Evolutionary conservation across 495 filamentous ascomycete species (phyloP), one percentile per base, ranked within the genome.

Genomic region (Podospora australis): DNA sequence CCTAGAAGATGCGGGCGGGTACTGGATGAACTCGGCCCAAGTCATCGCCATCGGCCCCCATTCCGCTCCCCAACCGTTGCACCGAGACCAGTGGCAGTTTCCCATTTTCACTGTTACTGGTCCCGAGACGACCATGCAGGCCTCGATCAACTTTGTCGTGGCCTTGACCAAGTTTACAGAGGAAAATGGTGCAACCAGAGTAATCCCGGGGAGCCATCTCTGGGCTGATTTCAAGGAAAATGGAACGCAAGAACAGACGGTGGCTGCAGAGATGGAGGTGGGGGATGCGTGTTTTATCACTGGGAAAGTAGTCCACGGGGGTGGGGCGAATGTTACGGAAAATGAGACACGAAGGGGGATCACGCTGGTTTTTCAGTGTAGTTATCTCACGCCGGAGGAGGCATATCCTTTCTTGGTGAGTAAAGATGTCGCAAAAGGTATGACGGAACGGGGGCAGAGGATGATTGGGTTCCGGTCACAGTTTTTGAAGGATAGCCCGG

Each of bases 81-180:
- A 50, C 28, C 39, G 48, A 2, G 48, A 50, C 19, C 48, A 50
- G 29, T 50, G 48, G 48, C 48, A 50, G 39, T 50, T 50, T 19
- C 48, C 48, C 2, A 36, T 50, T 5, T 50, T 50, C 28, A 50
- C 48, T 4, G 39, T 13, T 10, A 32, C 26, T 17, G 48, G 48
- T 6, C 26, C 48, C 1, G 29, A 44, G 13, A 39, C 39, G 19
- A 39, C 48, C 11, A n/a, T n/a, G n/a, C 39, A 50, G 48, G 48
- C 48, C 16, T 44, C 39, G 13, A 23, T 43, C 39, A 50, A 50
- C 29, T 50, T 50, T 21, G 30, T 50, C 29, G 39, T 50, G 2
- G 48, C 48, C 3, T n/a, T 50, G 26, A 44, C 48, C 24, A 21
- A 44, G 2, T 50, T 50, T 28, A 43, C 2, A 3, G 48, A 22